phyloP scores from a whole-genome alignment of 192 early-diverging fungal species.

The Gigaspora rosea region DNA sequence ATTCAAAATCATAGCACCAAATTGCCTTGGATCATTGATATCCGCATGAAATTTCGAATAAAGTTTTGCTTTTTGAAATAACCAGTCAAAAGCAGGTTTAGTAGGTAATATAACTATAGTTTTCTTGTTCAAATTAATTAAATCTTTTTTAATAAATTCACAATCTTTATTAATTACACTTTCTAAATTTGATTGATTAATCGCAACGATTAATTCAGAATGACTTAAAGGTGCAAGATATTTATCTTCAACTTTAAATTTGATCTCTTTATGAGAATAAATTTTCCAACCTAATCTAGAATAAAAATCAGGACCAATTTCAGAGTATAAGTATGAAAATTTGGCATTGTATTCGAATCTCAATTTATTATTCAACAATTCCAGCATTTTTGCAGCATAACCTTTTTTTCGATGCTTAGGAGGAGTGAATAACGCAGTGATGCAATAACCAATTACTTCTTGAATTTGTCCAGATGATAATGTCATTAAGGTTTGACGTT shows the following conservation, averaged over 20 bases:
- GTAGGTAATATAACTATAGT: not conserved
- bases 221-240: not conserved
- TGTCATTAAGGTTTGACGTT: not conserved
- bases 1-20: not conserved
- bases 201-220: not conserved
- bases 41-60: not conserved
- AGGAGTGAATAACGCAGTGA: slow-evolving; percentile 16
- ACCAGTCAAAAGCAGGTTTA: slow-evolving; percentile 6
- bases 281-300: slow-evolving; percentile 16
- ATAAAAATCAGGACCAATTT: slow-evolving; percentile 15
- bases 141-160: slow-evolving; percentile 3
- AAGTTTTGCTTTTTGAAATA: not conserved
- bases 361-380: slow-evolving; percentile 8
- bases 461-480: not conserved
- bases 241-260: slow-evolving; percentile 15
- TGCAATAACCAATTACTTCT: slow-evolving; percentile 19
- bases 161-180: slow-evolving; percentile 1
- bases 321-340: slow-evolving; percentile 23
- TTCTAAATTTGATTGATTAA: not conserved
- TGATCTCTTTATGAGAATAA: slow-evolving; percentile 8
- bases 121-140: not conserved
- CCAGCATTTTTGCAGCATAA: slow-evolving; percentile 19
- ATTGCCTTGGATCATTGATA: not conserved
- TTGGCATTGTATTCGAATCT: not conserved
- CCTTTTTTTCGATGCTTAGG: slow-evolving; percentile 14